phyloP scores from a whole-genome alignment of 768 basidiomycete species.

The Mycena floridula region DNA sequence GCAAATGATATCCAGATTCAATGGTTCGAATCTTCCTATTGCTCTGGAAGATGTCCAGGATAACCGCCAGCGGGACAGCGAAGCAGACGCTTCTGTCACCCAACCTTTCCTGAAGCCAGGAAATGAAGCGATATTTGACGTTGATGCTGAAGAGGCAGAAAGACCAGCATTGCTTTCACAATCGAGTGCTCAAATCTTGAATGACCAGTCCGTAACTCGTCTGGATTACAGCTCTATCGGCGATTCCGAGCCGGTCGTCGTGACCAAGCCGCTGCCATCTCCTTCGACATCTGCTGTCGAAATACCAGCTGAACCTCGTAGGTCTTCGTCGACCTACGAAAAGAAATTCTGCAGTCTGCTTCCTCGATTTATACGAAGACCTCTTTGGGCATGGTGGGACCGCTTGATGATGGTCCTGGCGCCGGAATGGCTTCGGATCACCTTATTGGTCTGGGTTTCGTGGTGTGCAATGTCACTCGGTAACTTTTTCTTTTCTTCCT shows the following conservation, averaged over 20 bases:
- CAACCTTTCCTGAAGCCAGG: constrained; percentile 11
- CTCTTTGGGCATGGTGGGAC: constrained; percentile 63
- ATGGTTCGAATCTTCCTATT: constrained; percentile 66
- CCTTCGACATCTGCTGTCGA: background rate
- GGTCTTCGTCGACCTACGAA: constrained; percentile 38
- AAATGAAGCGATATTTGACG: background rate
- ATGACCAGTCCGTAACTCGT: background rate
- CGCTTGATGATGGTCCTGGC: constrained; percentile 64
- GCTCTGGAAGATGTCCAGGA: constrained; percentile 66
- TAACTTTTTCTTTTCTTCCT: constrained; percentile 24
- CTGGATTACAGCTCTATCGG: constrained; percentile 8
- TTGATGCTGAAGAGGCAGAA: background rate
- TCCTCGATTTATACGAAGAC: constrained; percentile 50
- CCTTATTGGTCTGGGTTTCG: constrained; percentile 69
- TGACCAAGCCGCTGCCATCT: background rate
- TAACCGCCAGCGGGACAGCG: constrained; percentile 15
- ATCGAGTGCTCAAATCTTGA: background rate
- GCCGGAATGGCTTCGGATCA: constrained; percentile 73
- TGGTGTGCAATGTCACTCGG: constrained; percentile 80
- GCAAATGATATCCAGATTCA: constrained; percentile 80
- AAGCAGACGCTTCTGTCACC: constrained; percentile 20
- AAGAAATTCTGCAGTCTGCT: constrained; percentile 35
- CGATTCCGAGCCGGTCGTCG: background rate
- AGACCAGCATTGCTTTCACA: background rate
- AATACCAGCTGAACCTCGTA: background rate